Evolutionary conservation across 148 eudicot species (phyloP).

Genomic region (Chenopodium berlandieri): DNA sequence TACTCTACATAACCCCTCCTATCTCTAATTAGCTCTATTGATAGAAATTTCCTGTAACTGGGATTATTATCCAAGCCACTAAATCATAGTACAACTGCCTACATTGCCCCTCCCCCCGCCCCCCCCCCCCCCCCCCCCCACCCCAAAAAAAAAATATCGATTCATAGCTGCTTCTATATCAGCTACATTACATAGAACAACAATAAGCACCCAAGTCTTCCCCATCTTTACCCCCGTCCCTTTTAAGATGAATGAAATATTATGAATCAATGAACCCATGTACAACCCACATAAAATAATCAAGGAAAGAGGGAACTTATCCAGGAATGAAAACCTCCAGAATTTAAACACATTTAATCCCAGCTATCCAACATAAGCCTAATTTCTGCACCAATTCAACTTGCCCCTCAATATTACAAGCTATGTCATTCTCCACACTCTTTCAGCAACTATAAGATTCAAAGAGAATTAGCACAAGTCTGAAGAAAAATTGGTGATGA

Average conservation of each 20-base stretch:
- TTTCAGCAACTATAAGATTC: not conserved
- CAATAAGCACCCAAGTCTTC: not conserved
- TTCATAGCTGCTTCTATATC: not conserved
- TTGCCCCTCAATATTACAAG: not conserved
- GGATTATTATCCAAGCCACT: no score
- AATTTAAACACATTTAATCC: not conserved
- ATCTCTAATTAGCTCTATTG: no score
- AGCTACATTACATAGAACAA: not conserved
- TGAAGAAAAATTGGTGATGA: not conserved
- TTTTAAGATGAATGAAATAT: not conserved
- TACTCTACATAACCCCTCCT: no score
- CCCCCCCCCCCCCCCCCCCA: no score
- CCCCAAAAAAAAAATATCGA: no score
- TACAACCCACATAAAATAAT: not conserved
- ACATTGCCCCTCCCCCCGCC: no score
- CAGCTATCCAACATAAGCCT: not conserved
- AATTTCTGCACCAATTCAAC: not conserved
- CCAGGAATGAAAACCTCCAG: not conserved
- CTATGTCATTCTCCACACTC: not conserved
- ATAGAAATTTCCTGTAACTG: no score
- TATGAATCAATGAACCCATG: not conserved
- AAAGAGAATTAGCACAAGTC: not conserved
- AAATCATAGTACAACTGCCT: no score
- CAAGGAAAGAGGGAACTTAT: not conserved
- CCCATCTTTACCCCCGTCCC: not conserved